Conservation (phyloP, 345 rosid species). For the Citrus reticulata region DNA sequence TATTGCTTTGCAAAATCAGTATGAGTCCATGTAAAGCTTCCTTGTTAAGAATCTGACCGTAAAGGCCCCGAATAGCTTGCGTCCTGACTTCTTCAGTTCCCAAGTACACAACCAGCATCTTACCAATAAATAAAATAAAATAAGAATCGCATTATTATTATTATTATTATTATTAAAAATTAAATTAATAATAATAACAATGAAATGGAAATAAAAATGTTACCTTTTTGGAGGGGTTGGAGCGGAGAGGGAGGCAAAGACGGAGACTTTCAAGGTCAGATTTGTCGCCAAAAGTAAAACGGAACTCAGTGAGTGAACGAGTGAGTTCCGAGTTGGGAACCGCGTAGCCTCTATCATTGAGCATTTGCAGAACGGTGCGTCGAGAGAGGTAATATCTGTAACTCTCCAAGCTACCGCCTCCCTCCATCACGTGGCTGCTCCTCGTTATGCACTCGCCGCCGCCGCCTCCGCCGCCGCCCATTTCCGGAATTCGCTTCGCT, state of each 20-base stretch:
- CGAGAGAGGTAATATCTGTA: constrained; percentile 29
- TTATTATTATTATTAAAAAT: background rate
- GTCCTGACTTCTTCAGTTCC: constrained; percentile 25
- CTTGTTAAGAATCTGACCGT: constrained; percentile 6
- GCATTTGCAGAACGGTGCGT: constrained; percentile 35
- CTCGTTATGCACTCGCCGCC: constrained; percentile 5
- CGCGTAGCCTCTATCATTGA: constrained; percentile 31
- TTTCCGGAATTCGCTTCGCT: background rate
- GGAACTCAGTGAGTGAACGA: constrained; percentile 30
- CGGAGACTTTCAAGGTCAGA: constrained; percentile 26
- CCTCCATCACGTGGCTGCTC: background rate
- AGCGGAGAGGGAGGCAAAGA: constrained; percentile 19
- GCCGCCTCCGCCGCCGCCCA: background rate
- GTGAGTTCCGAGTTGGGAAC: constrained; percentile 23
- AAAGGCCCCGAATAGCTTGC: constrained; percentile 4
- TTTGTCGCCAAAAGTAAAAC: constrained; percentile 16
- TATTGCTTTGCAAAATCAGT: constrained; percentile 29
- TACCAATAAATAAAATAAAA: background rate
- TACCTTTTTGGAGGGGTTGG: constrained; percentile 29
- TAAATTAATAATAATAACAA: background rate
- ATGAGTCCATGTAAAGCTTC: constrained; percentile 22
- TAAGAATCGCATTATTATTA: background rate
- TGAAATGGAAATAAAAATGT: background rate
- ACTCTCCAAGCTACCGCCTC: constrained; percentile 17
- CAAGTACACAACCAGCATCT: constrained; percentile 35